Evolutionary conservation across 2,329 filamentous ascomycete species (phyloP), one percentile per base, ranked within the genome.

Genomic region (Penicillium sp.): DNA sequence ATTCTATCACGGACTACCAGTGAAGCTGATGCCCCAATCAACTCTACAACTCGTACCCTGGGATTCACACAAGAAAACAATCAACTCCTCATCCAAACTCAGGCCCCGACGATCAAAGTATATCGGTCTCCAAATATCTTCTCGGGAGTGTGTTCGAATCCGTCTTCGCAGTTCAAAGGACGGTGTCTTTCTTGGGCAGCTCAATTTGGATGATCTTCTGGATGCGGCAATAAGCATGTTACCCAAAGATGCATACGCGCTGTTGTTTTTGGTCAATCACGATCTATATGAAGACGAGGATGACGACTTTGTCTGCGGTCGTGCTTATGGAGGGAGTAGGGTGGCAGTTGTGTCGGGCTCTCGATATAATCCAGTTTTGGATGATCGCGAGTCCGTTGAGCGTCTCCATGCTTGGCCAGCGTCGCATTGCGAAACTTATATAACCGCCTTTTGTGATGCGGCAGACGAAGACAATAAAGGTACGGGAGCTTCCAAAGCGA

Each of bases 221-320:
- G 85, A 88, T 59, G 80, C 76, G 0, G 76, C 82, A 0, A 77
- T 84, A 2, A 71, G 70, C 2, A 75, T 82, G 14, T 69, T 88
- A 0, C 85, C 85, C 0, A 47, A 61, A 0, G 81, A 88, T 61
- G 86, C 85, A 0, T 85, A 86, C 54, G 77, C 85, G 0, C 65
- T 88, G 1, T 63, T 86, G 0, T 66, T 89, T 31, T 64, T 88
- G 0, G 71, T 82, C 0, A 73, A 85, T 29, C 81, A 87, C n/a
- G 87, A 89, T 63, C 70, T 88, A 13, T 88, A 85, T 63, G 85
- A 89, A 61, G 79, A 80, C 46, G 83, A 87, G 0, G 82, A 87
- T 0, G 87, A 89, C 55, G 81, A 85, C 18, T 90, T 89, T 62
- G 84, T 82, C 49, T 88, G 86, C 56, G 87, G 87, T 0, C 73